phyloP scores from a whole-genome alignment of 768 basidiomycete genomes.

The Xerocomellus intermedius region DNA sequence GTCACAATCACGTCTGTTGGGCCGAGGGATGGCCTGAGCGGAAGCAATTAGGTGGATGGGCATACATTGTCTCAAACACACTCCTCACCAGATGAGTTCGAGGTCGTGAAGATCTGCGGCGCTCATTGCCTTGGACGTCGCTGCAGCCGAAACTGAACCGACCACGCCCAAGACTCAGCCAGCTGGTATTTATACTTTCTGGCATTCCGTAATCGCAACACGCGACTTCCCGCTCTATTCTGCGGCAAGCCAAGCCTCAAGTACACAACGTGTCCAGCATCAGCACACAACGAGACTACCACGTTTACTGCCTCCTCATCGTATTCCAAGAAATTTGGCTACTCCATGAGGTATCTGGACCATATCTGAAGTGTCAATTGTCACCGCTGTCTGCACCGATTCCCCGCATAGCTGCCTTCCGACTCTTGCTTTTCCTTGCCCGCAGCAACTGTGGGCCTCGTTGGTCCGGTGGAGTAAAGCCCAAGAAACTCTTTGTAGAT shows the following conservation, averaged over 20 bases:
- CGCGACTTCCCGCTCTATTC: neutral
- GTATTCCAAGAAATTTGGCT: constrained; percentile 5
- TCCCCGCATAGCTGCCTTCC: constrained; percentile 34
- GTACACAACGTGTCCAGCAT: constrained; percentile 13
- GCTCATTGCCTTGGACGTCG: constrained; percentile 29
- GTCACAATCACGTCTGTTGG: constrained; percentile 64
- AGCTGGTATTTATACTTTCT: constrained; percentile 23
- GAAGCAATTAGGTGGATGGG: constrained; percentile 4
- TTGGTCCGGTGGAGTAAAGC: constrained; percentile 30
- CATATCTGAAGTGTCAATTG: neutral
- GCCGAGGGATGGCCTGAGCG: constrained; percentile 54
- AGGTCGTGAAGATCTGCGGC: constrained; percentile 47
- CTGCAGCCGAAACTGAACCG: constrained; percentile 22
- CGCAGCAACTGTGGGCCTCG: constrained; percentile 18
- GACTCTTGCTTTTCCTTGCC: constrained; percentile 34
- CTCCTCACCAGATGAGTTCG: constrained; percentile 49
- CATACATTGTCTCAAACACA: constrained; percentile 12
- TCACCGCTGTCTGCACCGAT: constrained; percentile 25
- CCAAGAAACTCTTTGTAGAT: constrained; percentile 22
- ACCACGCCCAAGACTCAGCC: neutral
- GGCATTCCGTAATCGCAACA: constrained; percentile 25
- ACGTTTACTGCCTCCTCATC: neutral
- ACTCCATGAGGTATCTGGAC: constrained; percentile 12
- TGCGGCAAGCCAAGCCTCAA: constrained; percentile 7
- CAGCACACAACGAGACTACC: neutral